Conservation (phyloP, 1,284 basidiomycete genomes). For the Boletus mariae region DNA sequence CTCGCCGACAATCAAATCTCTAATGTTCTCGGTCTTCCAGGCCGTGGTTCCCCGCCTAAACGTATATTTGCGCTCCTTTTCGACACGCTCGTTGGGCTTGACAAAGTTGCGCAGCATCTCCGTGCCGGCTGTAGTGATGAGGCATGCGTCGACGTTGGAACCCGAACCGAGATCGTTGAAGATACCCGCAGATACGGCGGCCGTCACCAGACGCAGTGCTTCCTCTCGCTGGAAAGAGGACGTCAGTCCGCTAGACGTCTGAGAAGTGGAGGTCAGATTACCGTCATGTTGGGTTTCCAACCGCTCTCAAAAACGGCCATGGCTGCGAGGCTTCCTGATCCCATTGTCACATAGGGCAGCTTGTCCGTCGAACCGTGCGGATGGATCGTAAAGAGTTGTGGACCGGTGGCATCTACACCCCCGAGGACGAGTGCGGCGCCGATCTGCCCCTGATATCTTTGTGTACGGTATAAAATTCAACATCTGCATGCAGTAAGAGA, state of each 20-base stretch:
- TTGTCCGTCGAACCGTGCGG: conserved; percentile 99
- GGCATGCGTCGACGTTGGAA: conserved; percentile 94
- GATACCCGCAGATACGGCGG: conserved; percentile 92
- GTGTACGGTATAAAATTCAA: no score
- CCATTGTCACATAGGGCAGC: conserved; percentile 99
- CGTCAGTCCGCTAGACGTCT: conserved; percentile 7
- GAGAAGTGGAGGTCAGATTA: conserved; percentile 33
- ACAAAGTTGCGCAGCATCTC: conserved; percentile 90
- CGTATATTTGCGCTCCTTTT: conserved; percentile 73
- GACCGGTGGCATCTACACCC: conserved; percentile 89
- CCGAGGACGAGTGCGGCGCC: conserved; percentile 98
- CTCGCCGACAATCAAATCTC: conserved; percentile 70
- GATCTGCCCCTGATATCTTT: conserved; percentile 89
- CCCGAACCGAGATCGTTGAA: conserved; percentile 99
- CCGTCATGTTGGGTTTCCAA: conserved; percentile 84
- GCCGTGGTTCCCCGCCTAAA: conserved; percentile 88
- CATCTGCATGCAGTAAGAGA: not conserved
- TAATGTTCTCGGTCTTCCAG: conserved; percentile 78
- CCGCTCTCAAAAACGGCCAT: conserved; percentile 96
- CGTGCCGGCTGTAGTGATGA: conserved; percentile 82
- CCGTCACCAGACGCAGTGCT: conserved; percentile 81
- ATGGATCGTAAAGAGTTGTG: conserved; percentile 94
- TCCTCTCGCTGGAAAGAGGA: conserved; percentile 59
- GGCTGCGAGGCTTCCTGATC: conserved; percentile 91
- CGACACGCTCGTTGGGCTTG: conserved; percentile 85